These are phyloP conservation scores for Bolboschoenoplectus hybrid DNA, from an alignment of 202 grass and related monocot genomes.

Conservation along the genomic window DNA sequence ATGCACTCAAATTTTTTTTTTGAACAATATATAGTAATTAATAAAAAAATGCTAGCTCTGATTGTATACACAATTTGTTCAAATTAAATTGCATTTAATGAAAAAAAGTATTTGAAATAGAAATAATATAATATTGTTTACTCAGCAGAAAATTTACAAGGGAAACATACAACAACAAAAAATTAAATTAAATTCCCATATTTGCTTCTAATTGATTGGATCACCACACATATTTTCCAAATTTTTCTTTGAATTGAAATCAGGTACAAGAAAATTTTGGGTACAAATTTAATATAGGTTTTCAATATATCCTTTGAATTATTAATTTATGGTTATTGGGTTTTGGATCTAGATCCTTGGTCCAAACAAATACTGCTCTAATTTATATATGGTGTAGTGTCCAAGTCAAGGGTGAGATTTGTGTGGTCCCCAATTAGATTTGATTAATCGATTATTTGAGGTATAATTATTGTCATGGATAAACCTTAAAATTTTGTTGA, in stretches of 20 bases:
- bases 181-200: background rate
- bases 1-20: background rate
- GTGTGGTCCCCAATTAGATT: background rate
- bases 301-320: background rate
- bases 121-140: background rate
- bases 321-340: background rate
- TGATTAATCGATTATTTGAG: slow-evolving; percentile 27
- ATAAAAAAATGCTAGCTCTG: background rate
- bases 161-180: background rate
- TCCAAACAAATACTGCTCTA: background rate
- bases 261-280: background rate
- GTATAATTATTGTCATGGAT: slow-evolving; percentile 21
- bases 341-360: background rate
- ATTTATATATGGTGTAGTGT: background rate
- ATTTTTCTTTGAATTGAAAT: background rate
- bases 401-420: slow-evolving; percentile 32
- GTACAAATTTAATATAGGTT: background rate
- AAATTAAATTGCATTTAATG: background rate
- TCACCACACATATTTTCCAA: background rate
- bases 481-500: background rate
- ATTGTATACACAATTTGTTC: background rate
- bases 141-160: background rate
- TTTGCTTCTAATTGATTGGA: background rate
- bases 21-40: background rate
- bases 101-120: background rate